Evolutionary conservation across 2,329 filamentous ascomycete species (phyloP), one percentile per base, ranked within the genome.

Genomic region (Dactylellina drechsleri): DNA sequence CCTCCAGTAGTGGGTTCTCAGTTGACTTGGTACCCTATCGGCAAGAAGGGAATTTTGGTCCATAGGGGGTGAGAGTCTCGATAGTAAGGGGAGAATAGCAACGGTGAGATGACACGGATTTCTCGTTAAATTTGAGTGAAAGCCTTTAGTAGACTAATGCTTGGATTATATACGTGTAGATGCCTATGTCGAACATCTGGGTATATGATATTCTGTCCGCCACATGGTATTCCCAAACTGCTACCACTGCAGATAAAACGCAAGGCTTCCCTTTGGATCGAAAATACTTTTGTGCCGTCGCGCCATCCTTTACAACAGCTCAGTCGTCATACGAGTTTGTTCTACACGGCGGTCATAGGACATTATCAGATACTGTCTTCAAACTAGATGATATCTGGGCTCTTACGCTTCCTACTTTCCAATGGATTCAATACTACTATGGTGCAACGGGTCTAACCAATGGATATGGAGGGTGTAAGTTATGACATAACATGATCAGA

Each of bases 351-450:
- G 60, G 67, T 13, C 67, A 65, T 40, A 43, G 67, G 20, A 73
- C 61, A 18, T 6, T 57, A n/a, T 56, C 60, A n/a, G 45, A 66
- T 18, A 50, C 49, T 13, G 31, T 47, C 5, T 57, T 50, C 13
- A 71, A 71, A 40, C 53, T 65, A 0, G 67, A 73, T 16, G 67
- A 73, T 43, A 23, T 66, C 1, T 73, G 67, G 67, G 67, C 67
- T 4, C 67, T 73, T 10, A 73, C 67, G 5, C 43, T 73, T 5
- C 67, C 67, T 10, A 65, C 67, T 4, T 66, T 73, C 20, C 67
- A 73, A 28, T 73, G 67, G 67, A 36, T 73, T 20, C 60, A 73
- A 23, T 73, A 73, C 26, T 66, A 73, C 43, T 65, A 59, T 16
- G 60, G 61, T 28, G 36, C 56, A 16, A 66, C 60, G 10, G 67